Evolutionary conservation across 768 basidiomycete genomes (phyloP).

Genomic region (Galerina sulciceps): DNA sequence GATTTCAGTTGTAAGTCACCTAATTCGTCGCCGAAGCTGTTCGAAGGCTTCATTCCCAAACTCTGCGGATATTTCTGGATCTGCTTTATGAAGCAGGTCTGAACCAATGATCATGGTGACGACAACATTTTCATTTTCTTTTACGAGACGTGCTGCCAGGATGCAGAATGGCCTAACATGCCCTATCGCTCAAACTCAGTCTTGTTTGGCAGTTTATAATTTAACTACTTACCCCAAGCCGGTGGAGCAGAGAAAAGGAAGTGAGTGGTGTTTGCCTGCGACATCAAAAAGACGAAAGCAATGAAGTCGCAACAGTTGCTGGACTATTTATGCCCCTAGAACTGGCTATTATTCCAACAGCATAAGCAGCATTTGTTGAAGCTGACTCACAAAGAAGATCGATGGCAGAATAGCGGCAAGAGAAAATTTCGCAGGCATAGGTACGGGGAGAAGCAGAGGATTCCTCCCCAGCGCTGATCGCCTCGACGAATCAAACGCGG

Average conservation of each 20-base stretch:
- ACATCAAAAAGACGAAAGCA: not conserved
- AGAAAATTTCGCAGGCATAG: not conserved
- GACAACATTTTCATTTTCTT: constrained; percentile 7
- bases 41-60: not conserved
- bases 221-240: not conserved
- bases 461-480: no score
- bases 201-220: not conserved
- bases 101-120: constrained; percentile 6
- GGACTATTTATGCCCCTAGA: not conserved
- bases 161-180: constrained; percentile 10
- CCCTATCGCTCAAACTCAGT: not conserved
- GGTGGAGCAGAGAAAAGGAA: not conserved
- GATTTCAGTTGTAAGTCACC: not conserved
- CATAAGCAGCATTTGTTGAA: not conserved
- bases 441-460: not conserved
- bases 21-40: not conserved
- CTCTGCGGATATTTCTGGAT: constrained; percentile 3
- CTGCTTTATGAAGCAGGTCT: not conserved
- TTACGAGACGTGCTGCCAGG: constrained; percentile 9
- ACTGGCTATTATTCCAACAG: not conserved
- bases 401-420: not conserved
- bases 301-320: not conserved
- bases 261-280: not conserved
- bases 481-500: no score
- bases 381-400: not conserved